Conservation (phyloP, 1,284 basidiomycete species). For the Ganoderma meredithae region DNA sequence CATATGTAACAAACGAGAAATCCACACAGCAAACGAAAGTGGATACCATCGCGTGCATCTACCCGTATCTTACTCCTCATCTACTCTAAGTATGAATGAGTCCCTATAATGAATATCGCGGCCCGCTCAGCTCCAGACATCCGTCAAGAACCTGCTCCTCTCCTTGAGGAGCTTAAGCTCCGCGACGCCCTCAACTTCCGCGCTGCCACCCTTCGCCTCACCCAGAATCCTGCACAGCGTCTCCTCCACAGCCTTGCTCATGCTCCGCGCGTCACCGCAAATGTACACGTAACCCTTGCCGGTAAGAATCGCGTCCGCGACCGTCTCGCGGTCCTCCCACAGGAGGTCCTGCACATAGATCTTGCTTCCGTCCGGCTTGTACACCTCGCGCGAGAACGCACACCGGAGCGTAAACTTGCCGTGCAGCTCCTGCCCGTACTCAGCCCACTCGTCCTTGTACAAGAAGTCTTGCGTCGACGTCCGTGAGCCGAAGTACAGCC, state of each 20-base stretch:
- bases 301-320: constrained; percentile 90
- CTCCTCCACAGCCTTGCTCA: constrained; percentile 96
- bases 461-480: constrained; percentile 89
- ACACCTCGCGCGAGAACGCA: constrained; percentile 91
- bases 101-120: neutral
- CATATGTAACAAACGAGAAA: neutral
- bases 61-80: neutral
- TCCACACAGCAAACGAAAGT: constrained; percentile 16
- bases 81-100: constrained; percentile 1
- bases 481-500: constrained; percentile 96
- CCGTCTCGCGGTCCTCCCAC: constrained; percentile 83
- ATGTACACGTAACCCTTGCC: constrained; percentile 96
- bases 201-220: constrained; percentile 89
- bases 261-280: constrained; percentile 96
- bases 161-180: constrained; percentile 96
- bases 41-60: neutral
- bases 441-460: constrained; percentile 95
- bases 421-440: constrained; percentile 85
- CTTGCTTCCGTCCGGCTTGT: constrained; percentile 92
- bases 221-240: constrained; percentile 87
- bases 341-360: constrained; percentile 97
- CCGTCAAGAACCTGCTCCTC: constrained; percentile 80
- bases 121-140: constrained; percentile 66
- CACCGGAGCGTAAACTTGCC: constrained; percentile 91
- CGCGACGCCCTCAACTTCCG: constrained; percentile 86